A percentile compares a stretch with the other conserved stretches of the same genome.
Conservation (phyloP, 2,329 filamentous ascomycete species). For the Cercospora nicotianae region DNA sequence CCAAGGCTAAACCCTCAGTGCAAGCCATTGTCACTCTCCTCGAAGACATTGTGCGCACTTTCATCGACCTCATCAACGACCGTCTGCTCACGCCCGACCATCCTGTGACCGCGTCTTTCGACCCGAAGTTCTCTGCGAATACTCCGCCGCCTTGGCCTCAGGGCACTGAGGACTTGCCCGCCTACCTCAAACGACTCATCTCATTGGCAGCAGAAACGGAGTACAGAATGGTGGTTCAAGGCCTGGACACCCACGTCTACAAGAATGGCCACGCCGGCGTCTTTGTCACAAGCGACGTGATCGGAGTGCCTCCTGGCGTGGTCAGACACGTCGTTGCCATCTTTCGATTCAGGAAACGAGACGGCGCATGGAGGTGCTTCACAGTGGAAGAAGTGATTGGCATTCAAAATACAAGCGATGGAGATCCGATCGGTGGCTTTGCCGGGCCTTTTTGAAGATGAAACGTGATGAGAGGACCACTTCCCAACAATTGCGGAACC, state of each 20-base stretch:
- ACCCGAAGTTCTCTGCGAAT: constrained; percentile 6
- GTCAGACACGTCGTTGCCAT: constrained; percentile 12
- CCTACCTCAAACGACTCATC: constrained; percentile 5
- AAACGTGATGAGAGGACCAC: not conserved
- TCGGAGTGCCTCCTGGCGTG: constrained; percentile 8
- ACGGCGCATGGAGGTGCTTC: constrained; percentile 12
- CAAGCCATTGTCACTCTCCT: constrained; percentile 13
- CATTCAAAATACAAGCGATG: constrained; percentile 11
- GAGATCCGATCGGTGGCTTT: constrained; percentile 1
- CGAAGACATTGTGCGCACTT: constrained; percentile 11
- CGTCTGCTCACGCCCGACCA: not conserved
- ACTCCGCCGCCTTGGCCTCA: constrained; percentile 13
- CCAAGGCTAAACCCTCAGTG: constrained; percentile 3
- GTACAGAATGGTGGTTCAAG: constrained; percentile 9
- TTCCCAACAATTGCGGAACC: not conserved
- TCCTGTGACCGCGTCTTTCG: constrained; percentile 6
- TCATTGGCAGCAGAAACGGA: constrained; percentile 7
- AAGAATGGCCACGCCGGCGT: constrained; percentile 16
- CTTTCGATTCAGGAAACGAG: constrained; percentile 12
- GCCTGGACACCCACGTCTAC: constrained; percentile 12
- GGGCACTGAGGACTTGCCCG: not conserved
- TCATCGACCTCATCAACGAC: constrained; percentile 11
- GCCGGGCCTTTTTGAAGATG: constrained; percentile 1
- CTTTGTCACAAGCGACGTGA: constrained; percentile 11
- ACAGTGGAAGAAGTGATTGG: constrained; percentile 15